phyloP scores from a whole-genome alignment of 257 asterid species.

The Prunella vulgaris region DNA sequence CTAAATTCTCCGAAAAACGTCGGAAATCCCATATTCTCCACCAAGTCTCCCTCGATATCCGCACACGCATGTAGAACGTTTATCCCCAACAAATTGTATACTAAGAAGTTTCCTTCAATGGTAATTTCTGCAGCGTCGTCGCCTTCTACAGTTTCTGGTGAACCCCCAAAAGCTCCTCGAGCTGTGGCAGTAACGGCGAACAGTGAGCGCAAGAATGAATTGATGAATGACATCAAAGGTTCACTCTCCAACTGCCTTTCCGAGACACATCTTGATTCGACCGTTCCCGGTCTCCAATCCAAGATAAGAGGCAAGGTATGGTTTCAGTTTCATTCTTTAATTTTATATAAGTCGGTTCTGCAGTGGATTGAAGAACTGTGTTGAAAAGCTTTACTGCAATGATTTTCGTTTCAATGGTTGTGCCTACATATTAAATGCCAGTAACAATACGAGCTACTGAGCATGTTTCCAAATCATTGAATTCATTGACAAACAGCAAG shows the following conservation, averaged over 20 bases:
- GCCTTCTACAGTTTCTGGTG: slow-evolving; percentile 26
- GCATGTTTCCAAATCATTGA: no score
- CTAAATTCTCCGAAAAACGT: slow-evolving; percentile 45
- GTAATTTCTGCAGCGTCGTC: slow-evolving; percentile 43
- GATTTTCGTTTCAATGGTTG: background rate
- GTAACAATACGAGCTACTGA: no score
- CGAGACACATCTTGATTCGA: slow-evolving; percentile 69
- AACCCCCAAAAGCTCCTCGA: slow-evolving; percentile 19
- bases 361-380: background rate
- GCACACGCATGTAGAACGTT: slow-evolving; percentile 10
- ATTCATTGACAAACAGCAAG: no score
- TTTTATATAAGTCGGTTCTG: background rate
- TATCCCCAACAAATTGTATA: slow-evolving; percentile 1
- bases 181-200: slow-evolving; percentile 31
- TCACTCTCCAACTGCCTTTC: slow-evolving; percentile 65
- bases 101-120: slow-evolving; percentile 31
- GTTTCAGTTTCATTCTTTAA: background rate
- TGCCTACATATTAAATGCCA: no score
- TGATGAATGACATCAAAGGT: slow-evolving; percentile 46
- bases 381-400: background rate
- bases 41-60: slow-evolving; percentile 21
- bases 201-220: slow-evolving; percentile 45
- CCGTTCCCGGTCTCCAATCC: slow-evolving; percentile 65
- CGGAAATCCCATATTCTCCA: slow-evolving; percentile 16
- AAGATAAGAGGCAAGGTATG: slow-evolving; percentile 87